A percentile compares a stretch with the other conserved stretches of the same genome.
These are phyloP conservation scores for Colletotrichum magnum DNA, from an alignment of 2,329 filamentous ascomycete species.

Conservation along the genomic window DNA sequence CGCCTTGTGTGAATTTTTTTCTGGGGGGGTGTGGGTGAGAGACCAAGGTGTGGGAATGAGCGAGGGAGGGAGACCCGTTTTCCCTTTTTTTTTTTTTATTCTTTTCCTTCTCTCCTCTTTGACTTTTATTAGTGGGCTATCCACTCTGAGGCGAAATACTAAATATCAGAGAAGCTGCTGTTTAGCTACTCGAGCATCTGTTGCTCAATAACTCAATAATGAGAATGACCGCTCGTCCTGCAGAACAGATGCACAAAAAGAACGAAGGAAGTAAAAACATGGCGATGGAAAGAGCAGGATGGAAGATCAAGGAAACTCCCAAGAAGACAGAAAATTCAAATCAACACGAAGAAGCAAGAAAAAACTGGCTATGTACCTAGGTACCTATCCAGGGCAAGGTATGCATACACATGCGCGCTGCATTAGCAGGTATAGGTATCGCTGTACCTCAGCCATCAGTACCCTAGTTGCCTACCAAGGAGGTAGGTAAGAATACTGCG, in stretches of 20 bases:
- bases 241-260: conserved; percentile 1
- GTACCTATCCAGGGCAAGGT: background rate
- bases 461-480: too few relatives aligned
- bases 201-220: too few relatives aligned
- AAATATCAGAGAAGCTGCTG: conserved; percentile 30
- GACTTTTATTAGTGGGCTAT: background rate
- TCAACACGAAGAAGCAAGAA: conserved; percentile 36
- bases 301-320: conserved; percentile 22
- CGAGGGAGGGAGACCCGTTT: conserved; percentile 29
- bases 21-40: conserved; percentile 10
- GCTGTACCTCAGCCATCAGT: too few relatives aligned
- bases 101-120: background rate
- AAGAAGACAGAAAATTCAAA: conserved; percentile 32
- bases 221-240: too few relatives aligned
- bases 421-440: too few relatives aligned
- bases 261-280: conserved; percentile 41
- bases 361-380: conserved; percentile 28
- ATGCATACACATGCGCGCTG: background rate
- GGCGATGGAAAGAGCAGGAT: conserved; percentile 8
- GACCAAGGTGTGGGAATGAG: conserved; percentile 23
- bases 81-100: conserved; percentile 18
- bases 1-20: conserved; percentile 26
- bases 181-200: background rate
- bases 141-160: conserved; percentile 34
- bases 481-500: background rate